phyloP scores from a whole-genome alignment of 208 protist genomes.

The Trypanosoma cruzi region DNA sequence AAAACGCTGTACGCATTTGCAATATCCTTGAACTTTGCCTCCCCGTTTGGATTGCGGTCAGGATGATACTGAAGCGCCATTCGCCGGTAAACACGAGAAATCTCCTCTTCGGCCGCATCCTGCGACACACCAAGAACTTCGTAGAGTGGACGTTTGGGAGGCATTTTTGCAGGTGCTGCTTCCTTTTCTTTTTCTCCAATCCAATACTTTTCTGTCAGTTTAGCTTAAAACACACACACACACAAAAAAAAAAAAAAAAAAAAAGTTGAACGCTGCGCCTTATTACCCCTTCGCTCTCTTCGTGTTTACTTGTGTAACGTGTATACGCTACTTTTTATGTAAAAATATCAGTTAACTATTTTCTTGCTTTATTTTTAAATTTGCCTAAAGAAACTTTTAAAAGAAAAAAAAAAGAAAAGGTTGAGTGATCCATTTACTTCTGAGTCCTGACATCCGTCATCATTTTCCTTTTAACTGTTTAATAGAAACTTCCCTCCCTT shows the following conservation, averaged over 20 bases:
- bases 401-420: too few relatives aligned
- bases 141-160: conserved; percentile 51
- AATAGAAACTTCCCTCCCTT: background rate
- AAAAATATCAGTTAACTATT: too few relatives aligned
- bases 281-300: too few relatives aligned
- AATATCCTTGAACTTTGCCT: conserved; percentile 90
- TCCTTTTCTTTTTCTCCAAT: background rate
- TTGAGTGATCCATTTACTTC: background rate
- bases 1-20: conserved; percentile 97
- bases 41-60: conserved; percentile 85
- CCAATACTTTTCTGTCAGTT: too few relatives aligned
- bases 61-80: conserved; percentile 88
- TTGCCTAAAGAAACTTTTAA: too few relatives aligned
- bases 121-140: conserved; percentile 45
- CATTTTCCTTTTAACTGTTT: background rate
- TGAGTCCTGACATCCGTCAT: background rate
- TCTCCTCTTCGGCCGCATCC: conserved; percentile 45
- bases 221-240: too few relatives aligned
- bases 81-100: conserved; percentile 72
- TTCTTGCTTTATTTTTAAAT: too few relatives aligned
- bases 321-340: too few relatives aligned
- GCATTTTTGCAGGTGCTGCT: conserved; percentile 3
- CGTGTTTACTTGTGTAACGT: too few relatives aligned
- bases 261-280: too few relatives aligned
- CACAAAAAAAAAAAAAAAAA: too few relatives aligned